Percentiles rank a stretch among this genome's conserved stretches.
Evolutionary conservation across 2,329 filamentous ascomycete genomes (phyloP).

Genomic region (Sclerotinia minor): DNA sequence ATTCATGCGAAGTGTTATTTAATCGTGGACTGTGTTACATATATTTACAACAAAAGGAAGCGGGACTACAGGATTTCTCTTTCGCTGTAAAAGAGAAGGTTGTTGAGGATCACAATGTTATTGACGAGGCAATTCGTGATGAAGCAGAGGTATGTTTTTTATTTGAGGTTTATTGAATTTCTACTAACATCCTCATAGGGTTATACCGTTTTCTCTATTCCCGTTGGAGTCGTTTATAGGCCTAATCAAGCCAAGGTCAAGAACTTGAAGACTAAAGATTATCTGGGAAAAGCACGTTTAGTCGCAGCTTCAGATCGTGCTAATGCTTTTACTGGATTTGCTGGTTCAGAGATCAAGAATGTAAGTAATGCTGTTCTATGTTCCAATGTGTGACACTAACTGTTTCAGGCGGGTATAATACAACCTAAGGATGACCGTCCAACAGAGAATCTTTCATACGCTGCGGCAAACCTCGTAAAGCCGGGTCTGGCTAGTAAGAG

Average conservation of each 20-base stretch:
- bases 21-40: conserved; percentile 97
- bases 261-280: conserved; percentile 96
- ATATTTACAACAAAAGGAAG: conserved; percentile 87
- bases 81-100: conserved; percentile 96
- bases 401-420: conserved; percentile 50
- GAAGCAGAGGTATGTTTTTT: conserved; percentile 72
- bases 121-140: conserved; percentile 93
- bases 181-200: conserved; percentile 56
- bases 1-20: conserved; percentile 96
- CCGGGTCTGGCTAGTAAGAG: conserved; percentile 76
- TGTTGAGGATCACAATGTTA: conserved; percentile 94
- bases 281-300: conserved; percentile 91
- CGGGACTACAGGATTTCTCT: conserved; percentile 84
- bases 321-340: conserved; percentile 80
- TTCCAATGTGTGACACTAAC: conserved; percentile 28
- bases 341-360: conserved; percentile 76
- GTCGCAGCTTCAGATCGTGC: conserved; percentile 82
- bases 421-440: conserved; percentile 76
- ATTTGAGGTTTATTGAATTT: neutral
- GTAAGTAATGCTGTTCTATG: conserved; percentile 45
- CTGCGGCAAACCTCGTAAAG: conserved; percentile 89
- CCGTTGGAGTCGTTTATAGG: conserved; percentile 90
- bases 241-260: conserved; percentile 98
- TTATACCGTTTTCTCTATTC: conserved; percentile 98
- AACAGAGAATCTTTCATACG: conserved; percentile 82